Percentiles rank a stretch among this genome's conserved stretches.
These are phyloP conservation scores for Mrakia blollopis DNA, from an alignment of 768 basidiomycete genomes.

Conservation along the genomic window DNA sequence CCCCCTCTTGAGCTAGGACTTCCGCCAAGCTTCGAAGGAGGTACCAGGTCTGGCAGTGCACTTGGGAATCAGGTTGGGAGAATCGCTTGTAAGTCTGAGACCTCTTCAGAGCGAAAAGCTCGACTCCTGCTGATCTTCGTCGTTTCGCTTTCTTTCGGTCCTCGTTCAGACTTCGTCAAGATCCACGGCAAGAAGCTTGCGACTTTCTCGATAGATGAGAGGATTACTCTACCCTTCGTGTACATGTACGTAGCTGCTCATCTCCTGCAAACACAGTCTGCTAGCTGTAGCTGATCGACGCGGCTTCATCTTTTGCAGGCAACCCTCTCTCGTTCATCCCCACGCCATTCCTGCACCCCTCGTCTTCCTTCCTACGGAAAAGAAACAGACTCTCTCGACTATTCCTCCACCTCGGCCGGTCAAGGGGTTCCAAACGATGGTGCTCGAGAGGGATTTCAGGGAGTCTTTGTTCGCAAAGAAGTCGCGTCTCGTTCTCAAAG, in stretches of 20 bases:
- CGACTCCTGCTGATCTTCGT: too few species aligned
- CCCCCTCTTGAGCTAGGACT: not conserved
- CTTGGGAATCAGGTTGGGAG: constrained; percentile 16
- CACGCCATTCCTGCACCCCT: not conserved
- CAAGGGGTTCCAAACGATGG: not conserved
- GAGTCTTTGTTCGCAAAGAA: constrained; percentile 2
- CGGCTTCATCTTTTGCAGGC: constrained; percentile 3
- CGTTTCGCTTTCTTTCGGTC: not conserved
- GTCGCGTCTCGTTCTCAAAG: not conserved
- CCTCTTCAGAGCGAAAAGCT: not conserved
- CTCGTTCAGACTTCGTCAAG: constrained; percentile 17
- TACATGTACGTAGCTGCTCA: too few species aligned
- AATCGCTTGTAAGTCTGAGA: not conserved
- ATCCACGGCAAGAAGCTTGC: not conserved
- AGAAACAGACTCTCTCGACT: not conserved
- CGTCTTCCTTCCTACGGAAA: not conserved
- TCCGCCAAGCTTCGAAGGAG: constrained; percentile 13
- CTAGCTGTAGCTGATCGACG: too few species aligned
- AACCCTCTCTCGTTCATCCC: not conserved
- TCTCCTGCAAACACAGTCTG: too few species aligned
- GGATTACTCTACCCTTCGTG: constrained; percentile 6
- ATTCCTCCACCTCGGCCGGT: not conserved
- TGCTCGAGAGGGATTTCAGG: not conserved
- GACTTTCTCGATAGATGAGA: constrained; percentile 7
- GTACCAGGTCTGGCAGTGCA: not conserved